Conservation (phyloP, 75 land plant genomes). For the Picea sitchensis region DNA sequence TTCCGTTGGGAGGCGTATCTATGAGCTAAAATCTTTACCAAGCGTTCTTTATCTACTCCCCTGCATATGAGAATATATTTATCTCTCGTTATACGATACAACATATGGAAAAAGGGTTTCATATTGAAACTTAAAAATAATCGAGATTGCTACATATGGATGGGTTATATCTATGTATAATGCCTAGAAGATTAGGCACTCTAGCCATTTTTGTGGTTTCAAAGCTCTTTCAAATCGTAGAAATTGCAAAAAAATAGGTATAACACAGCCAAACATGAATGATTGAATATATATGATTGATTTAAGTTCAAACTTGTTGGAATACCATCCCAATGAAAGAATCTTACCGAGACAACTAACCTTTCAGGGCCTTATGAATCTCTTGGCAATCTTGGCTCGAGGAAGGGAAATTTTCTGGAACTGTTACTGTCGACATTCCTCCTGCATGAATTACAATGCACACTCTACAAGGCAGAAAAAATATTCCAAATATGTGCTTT, state of each 20-base stretch:
- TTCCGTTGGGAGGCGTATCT: not conserved
- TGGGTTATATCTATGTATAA: too few relatives aligned
- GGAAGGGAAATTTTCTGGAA: not conserved
- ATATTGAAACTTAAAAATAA: too few relatives aligned
- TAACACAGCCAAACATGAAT: not conserved
- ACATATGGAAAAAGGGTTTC: too few relatives aligned
- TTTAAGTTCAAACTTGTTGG: not conserved
- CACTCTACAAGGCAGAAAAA: too few relatives aligned
- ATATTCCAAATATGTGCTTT: too few relatives aligned
- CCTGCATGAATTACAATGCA: too few relatives aligned
- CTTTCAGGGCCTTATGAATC: not conserved
- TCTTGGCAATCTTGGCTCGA: not conserved
- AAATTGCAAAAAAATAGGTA: not conserved
- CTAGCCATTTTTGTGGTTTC: too few relatives aligned
- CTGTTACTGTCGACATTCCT: not conserved
- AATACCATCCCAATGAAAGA: too few relatives aligned
- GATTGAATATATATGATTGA: not conserved
- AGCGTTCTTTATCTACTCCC: not conserved
- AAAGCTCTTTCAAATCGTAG: not conserved
- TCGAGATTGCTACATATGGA: too few relatives aligned
- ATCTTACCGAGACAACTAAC: not conserved
- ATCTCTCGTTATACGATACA: too few relatives aligned
- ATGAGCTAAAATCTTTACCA: not conserved
- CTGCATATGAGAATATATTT: too few relatives aligned
- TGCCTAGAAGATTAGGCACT: too few relatives aligned